Evolutionary conservation across 805 yeast genomes (phyloP).

Genomic region (Babjeviella inositovora): DNA sequence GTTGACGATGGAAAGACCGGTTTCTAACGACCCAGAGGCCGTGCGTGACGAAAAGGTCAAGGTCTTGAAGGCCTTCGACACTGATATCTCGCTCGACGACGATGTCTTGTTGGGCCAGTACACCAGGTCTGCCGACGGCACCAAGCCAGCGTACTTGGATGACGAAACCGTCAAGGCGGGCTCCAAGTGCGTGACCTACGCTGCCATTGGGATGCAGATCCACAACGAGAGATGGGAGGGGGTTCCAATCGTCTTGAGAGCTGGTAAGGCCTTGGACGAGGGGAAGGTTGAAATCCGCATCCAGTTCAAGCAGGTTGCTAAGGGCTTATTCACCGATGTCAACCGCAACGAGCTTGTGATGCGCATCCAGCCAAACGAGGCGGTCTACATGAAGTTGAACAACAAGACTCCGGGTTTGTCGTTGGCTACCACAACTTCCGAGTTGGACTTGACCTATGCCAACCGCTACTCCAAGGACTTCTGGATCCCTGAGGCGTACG

Average conservation of each 20-base stretch:
- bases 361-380: slow-evolving; percentile 90
- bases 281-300: slow-evolving; percentile 91
- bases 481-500: slow-evolving; percentile 97
- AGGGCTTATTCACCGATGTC: slow-evolving; percentile 67
- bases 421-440: slow-evolving; percentile 70
- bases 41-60: slow-evolving; percentile 94
- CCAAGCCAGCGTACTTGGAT: slow-evolving; percentile 81
- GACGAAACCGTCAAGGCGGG: slow-evolving; percentile 75
- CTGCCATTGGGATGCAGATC: slow-evolving; percentile 68
- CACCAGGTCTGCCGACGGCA: slow-evolving; percentile 67
- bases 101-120: slow-evolving; percentile 84
- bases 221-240: slow-evolving; percentile 97
- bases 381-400: slow-evolving; percentile 85
- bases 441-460: slow-evolving; percentile 77
- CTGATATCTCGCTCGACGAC: slow-evolving; percentile 49
- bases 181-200: slow-evolving; percentile 85
- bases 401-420: slow-evolving; percentile 88
- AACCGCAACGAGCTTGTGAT: slow-evolving; percentile 89
- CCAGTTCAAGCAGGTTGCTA: slow-evolving; percentile 77
- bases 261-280: slow-evolving; percentile 94
- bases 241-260: slow-evolving; percentile 89
- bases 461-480: slow-evolving; percentile 71
- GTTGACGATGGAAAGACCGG: slow-evolving; percentile 92
- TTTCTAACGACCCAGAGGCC: slow-evolving; percentile 80
- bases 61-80: slow-evolving; percentile 68